Base-by-base conservation (phyloP, 139 green algal genomes). In the Auxenochlorella protothecoides region DNA sequence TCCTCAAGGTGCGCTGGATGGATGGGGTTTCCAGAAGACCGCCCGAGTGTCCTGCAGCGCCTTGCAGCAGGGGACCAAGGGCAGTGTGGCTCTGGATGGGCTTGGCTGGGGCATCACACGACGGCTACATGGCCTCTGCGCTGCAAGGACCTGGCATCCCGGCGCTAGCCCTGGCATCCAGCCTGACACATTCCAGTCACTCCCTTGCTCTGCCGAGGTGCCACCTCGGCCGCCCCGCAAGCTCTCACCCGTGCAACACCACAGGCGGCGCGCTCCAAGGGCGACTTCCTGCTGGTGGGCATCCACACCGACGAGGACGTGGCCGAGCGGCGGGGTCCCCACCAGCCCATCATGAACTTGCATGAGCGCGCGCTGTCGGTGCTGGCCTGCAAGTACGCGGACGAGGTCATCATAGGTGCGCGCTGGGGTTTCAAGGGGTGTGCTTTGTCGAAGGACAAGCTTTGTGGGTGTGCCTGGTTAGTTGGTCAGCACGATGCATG, bases 331-430 rank as follows among this genome's bases (percentile, higher is more conserved):
- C 73, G 90, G 6, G 90, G 81, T 3, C 84, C 82, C 2, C 92
- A 98, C 85, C 85, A 96, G 68, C 95, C 95, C 69, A 97, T 99
- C 83, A 97, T 99, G 90, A 93, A 92, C 78, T 74, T 98, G 76
- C 92, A 99, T 68, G 95, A 99, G 86, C 88, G 95, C 74, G 87
- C 81, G 60, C 86, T 99, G 13, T 89, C 77, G 56, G 93, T 98
- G 76, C 84, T 99, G 72, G 90, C 93, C 14, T 99, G 95, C 88
- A 85, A 89, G 16, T 92, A 97, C 76, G 92, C 96, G 52, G 92
- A 99, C 70, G 95, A 99, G 81, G 92, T 98, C 74, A 88, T 96
- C 81, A 96, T 96, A 27, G 88, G 88, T 84, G 73, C 0, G 73
- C 3, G 27, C 44, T 53, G 16, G 59, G 59, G 66, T 11, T 9